Conservation (phyloP, 768 basidiomycete genomes). For the Phanerodontia chrysosporium region DNA sequence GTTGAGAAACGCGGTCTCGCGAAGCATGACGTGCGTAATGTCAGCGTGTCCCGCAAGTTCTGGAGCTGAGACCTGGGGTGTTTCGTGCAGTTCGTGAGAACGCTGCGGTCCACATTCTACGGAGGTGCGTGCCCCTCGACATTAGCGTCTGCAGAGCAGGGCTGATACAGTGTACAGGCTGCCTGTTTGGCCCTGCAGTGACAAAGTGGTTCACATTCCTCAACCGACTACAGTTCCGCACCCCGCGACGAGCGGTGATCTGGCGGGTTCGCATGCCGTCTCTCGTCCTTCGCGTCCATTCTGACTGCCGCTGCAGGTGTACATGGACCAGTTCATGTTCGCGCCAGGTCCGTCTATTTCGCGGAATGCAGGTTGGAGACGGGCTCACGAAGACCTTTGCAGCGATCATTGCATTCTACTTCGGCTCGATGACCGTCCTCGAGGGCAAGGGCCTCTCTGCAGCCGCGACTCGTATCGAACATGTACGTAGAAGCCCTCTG, state of each 20-base stretch:
- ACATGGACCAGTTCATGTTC: constrained; percentile 74
- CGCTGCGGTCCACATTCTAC: constrained; percentile 39
- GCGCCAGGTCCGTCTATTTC: constrained; percentile 54
- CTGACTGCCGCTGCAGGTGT: constrained; percentile 46
- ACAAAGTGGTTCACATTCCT: constrained; percentile 80
- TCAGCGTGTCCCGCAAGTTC: background rate
- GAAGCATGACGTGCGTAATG: constrained; percentile 65
- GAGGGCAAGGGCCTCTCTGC: constrained; percentile 64
- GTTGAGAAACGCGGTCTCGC: constrained; percentile 63
- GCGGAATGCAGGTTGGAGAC: too few relatives aligned
- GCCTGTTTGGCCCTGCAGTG: constrained; percentile 75
- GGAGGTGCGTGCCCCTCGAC: constrained; percentile 45
- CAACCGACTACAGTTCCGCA: constrained; percentile 64
- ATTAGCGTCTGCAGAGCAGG: background rate
- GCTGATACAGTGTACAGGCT: constrained; percentile 34
- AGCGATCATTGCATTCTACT: constrained; percentile 51
- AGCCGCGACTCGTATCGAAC: constrained; percentile 44
- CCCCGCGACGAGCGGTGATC: constrained; percentile 51
- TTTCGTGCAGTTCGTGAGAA: background rate
- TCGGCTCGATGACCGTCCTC: constrained; percentile 73
- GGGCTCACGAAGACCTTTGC: background rate
- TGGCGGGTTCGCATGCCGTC: constrained; percentile 48
- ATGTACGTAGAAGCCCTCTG: constrained; percentile 18
- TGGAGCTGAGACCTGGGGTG: background rate
- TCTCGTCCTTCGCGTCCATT: background rate